Base-by-base conservation (phyloP, 441 rosid genomes). In the Corymbia calophylla region DNA sequence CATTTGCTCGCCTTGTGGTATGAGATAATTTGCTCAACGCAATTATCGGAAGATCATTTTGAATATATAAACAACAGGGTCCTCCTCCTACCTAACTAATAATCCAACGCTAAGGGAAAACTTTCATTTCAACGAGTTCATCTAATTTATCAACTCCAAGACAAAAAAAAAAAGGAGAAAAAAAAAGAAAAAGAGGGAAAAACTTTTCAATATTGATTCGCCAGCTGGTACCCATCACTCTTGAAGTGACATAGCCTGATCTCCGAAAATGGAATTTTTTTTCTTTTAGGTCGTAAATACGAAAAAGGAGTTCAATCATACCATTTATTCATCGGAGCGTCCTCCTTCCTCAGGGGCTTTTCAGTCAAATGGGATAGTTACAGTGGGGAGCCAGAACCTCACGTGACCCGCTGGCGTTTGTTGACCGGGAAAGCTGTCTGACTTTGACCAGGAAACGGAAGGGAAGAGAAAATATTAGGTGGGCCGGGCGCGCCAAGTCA, bases 171-270 rank as follows among this genome's bases (percentile, higher is more conserved):
- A 58, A 48, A 48, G 51, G 10, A 48, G 11, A 48, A 48, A 48
- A 48, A 48, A 4, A 6, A 29, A 29, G 9, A 56, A 56, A 56
- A 56, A 32, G 6, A 19, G 1, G 3, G 2, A 0, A 18, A 9
- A 21, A 32, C 6, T 11, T 11, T 73, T 73, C 25, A 3, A 35
- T 21, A 21, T 73, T 23, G 1, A 35, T 70, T 32, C 48, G 35
- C 15, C 27, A 8, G 1, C 2, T 11, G 35, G 14, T 9, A 70
- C 48, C 81, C 27, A 19, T 19, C 15, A 6, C 6, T 21, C 29
- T 73, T 39, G 82, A 3, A 11, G 49, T 19, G 48, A 3, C 81
- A 6, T 18, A 10, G 23, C 13, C 2, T 13, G 14, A 32, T 17
- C 23, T 19, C 12, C 14, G 64, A 23, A 25, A 27, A 60, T 23